Evolutionary conservation across 2,329 filamentous ascomycete species (phyloP).

Genomic region (Cytospora mali): DNA sequence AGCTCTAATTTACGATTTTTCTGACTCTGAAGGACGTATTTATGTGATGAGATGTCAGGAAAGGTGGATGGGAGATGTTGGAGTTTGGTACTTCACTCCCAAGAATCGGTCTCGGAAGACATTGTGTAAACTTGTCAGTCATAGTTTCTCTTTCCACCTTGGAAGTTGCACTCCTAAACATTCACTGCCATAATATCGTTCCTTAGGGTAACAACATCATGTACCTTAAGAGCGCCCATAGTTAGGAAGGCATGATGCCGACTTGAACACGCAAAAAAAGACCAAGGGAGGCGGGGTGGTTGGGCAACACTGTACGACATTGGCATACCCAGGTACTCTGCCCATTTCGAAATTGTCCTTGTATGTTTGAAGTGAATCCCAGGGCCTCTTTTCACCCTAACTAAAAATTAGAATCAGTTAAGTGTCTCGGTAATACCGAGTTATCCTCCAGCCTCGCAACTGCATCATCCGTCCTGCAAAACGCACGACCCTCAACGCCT

Average conservation of each 20-base stretch:
- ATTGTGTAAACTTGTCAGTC: not conserved
- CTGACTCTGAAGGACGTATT: not conserved
- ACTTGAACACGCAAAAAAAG: not conserved
- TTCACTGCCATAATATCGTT: not conserved
- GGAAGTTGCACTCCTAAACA: not conserved
- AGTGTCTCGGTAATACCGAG: not conserved
- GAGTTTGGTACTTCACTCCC: not conserved
- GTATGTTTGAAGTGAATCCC: no score
- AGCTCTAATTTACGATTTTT: not conserved
- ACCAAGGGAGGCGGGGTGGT: not conserved
- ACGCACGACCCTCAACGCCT: not conserved
- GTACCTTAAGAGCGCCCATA: not conserved
- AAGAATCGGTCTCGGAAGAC: not conserved
- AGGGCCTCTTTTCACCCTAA: not conserved
- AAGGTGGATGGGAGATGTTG: not conserved
- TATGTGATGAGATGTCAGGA: not conserved
- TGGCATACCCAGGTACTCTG: not conserved
- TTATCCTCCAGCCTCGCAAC: not conserved
- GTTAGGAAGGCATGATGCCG: not conserved
- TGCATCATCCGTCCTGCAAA: not conserved
- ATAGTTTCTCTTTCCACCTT: not conserved
- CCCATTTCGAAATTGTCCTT: no score
- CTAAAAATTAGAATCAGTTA: not conserved
- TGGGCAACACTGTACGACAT: not conserved
- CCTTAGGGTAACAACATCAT: no score